Base-by-base conservation (phyloP, 306 rosid species). In the Rosa chinensis region DNA sequence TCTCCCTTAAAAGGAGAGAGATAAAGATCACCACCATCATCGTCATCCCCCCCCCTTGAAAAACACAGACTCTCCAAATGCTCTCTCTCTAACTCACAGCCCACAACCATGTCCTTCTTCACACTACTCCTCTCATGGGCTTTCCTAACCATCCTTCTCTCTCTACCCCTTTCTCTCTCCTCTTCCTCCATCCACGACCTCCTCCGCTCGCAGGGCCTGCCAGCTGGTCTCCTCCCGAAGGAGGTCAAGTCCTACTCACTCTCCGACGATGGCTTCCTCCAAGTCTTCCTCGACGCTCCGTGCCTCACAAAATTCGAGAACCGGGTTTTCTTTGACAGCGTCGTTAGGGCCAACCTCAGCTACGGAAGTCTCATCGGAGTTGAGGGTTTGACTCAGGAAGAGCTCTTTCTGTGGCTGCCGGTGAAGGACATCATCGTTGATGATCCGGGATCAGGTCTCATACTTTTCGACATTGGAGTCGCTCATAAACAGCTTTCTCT, bases 301-400 rank as follows among this genome's bases (percentile, higher is more conserved):
- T 94, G 98, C 83, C 32, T 92, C 75, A 85, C 99, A 37, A 91
- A 91, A 74, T 94, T 81, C 50, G 97, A 94, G 87, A 89, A 88
- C 63, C 78, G 98, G 79, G 93, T 94, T 0, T 85, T 76, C 82
- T 94, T 90, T 23, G 93, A 92, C 4, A 86, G 86, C 73, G 87
- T 91, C 0, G 78, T 94, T 39, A 88, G 89, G 18, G 97, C 98
- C 5, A 92, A 94, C 74, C 94, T 92, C 73, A 92, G 90, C 77
- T 94, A 88, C 35, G 97, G 98, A 3, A 91, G 97, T 63, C 91
- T 92, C 78, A 92, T 88, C 10, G 97, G 94, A 21, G 93, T 94
- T 0, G 85, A 88, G 82, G 98, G 97, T 58, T 77, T 94, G 4
- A 78, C 92, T 43, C 98, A 94, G 11, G 97, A 94, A 70, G 98